Evolutionary conservation across 163 green algal species (phyloP).

Genomic region (Prototheca wickerhamii): DNA sequence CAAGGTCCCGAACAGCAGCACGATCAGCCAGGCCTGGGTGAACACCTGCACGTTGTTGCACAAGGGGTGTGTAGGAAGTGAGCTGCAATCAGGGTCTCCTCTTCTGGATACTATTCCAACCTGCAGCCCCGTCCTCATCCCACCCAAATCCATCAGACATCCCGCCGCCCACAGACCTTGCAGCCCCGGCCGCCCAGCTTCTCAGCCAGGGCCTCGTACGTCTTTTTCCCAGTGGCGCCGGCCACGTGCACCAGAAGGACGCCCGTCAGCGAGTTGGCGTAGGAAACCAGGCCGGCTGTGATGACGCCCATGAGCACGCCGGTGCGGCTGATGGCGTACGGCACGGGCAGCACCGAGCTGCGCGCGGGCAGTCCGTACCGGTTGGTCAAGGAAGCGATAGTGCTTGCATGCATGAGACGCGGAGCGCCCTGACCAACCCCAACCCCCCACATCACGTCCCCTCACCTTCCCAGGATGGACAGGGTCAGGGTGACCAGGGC

Average conservation of each 20-base stretch:
- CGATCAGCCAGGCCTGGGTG: constrained; percentile 54
- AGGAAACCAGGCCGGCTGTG: constrained; percentile 42
- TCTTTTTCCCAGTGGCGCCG: constrained; percentile 34
- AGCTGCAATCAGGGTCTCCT: neutral
- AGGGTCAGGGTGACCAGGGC: constrained; percentile 22
- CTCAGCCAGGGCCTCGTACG: constrained; percentile 59
- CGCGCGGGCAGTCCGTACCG: neutral
- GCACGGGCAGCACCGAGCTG: constrained; percentile 51
- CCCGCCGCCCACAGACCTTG: constrained; percentile 30
- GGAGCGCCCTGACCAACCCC: neutral
- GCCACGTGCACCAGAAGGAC: constrained; percentile 53
- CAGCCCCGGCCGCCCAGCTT: constrained; percentile 46
- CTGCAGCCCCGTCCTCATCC: no score
- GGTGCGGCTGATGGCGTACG: constrained; percentile 46
- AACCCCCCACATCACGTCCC: neutral
- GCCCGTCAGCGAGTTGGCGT: constrained; percentile 48
- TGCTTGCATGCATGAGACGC: neutral
- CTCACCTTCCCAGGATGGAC: constrained; percentile 21
- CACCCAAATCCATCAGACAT: constrained; percentile 1
- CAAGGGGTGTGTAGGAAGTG: neutral
- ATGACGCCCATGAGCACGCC: constrained; percentile 40
- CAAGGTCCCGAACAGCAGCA: constrained; percentile 72
- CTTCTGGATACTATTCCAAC: no score
- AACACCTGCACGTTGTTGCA: constrained; percentile 32
- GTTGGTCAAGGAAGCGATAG: neutral